These are phyloP conservation scores for Penicillium janthinellum DNA, from an alignment of 2,329 filamentous ascomycete species.

Conservation along the genomic window DNA sequence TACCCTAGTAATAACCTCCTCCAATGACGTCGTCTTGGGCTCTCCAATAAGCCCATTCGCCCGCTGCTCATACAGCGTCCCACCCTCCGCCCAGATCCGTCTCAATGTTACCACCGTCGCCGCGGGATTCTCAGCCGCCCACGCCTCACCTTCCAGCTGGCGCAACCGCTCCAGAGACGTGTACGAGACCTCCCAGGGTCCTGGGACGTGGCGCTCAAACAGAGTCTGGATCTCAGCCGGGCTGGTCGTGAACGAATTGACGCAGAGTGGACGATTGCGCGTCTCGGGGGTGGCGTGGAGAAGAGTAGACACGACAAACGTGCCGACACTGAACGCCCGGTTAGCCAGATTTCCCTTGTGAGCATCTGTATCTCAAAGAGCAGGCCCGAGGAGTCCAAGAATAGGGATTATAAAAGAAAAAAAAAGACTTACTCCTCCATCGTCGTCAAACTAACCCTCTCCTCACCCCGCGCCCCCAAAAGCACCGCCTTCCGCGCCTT, in stretches of 20 bases:
- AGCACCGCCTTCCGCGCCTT: conserved; percentile 60
- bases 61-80: conserved; percentile 68
- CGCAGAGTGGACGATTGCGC: conserved; percentile 61
- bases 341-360: background rate
- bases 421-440: conserved; percentile 65
- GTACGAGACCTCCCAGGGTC: conserved; percentile 57
- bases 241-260: conserved; percentile 71
- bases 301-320: conserved; percentile 64
- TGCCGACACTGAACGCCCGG: conserved; percentile 59
- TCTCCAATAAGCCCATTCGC: conserved; percentile 65
- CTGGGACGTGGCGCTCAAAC: conserved; percentile 66
- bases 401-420: background rate
- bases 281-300: conserved; percentile 54
- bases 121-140: conserved; percentile 54
- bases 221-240: conserved; percentile 65
- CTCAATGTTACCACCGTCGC: conserved; percentile 63
- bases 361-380: no score
- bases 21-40: conserved; percentile 57
- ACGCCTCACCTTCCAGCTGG: conserved; percentile 60
- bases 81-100: conserved; percentile 72
- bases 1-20: conserved; percentile 46
- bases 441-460: conserved; percentile 66
- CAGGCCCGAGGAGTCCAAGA: background rate
- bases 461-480: conserved; percentile 60
- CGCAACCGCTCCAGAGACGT: conserved; percentile 58